Conservation (phyloP, 306 rosid genomes). For the Lathyrus sativus region DNA sequence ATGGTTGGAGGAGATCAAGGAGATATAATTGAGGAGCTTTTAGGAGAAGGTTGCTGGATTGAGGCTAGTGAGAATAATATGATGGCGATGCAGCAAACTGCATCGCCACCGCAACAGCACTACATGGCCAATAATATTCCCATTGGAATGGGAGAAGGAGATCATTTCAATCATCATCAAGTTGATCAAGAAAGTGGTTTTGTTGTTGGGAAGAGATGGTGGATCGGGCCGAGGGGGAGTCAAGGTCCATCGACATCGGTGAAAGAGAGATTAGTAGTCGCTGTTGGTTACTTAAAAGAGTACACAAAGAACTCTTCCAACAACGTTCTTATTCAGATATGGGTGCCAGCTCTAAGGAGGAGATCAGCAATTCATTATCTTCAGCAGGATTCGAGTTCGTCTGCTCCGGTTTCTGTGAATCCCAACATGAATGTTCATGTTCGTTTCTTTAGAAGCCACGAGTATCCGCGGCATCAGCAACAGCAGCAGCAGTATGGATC, state of each 20-base stretch:
- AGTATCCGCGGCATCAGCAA: slow-evolving; percentile 39
- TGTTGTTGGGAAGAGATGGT: slow-evolving; percentile 45
- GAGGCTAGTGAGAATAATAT: slow-evolving; percentile 37
- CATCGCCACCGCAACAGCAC: neutral
- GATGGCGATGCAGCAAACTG: neutral
- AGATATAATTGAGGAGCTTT: slow-evolving; percentile 44
- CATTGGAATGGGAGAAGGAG: neutral
- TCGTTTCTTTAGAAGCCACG: slow-evolving; percentile 48
- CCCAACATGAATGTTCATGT: slow-evolving; percentile 29
- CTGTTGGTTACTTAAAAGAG: slow-evolving; percentile 50
- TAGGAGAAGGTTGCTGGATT: slow-evolving; percentile 54
- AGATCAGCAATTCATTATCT: slow-evolving; percentile 9
- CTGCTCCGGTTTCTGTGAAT: neutral
- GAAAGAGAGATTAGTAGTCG: slow-evolving; percentile 54
- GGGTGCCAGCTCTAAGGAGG: slow-evolving; percentile 50
- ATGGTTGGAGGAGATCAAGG: slow-evolving; percentile 16
- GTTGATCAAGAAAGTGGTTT: slow-evolving; percentile 1
- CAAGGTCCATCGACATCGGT: slow-evolving; percentile 44
- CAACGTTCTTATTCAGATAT: slow-evolving; percentile 53
- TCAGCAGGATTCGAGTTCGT: neutral
- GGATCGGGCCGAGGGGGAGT: slow-evolving; percentile 50
- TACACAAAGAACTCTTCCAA: slow-evolving; percentile 34
- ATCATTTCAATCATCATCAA: neutral
- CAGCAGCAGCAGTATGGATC: slow-evolving; percentile 37
- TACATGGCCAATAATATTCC: neutral